phyloP scores from a whole-genome alignment of 31 red algal species.

The Bonnemaisonia californica region DNA sequence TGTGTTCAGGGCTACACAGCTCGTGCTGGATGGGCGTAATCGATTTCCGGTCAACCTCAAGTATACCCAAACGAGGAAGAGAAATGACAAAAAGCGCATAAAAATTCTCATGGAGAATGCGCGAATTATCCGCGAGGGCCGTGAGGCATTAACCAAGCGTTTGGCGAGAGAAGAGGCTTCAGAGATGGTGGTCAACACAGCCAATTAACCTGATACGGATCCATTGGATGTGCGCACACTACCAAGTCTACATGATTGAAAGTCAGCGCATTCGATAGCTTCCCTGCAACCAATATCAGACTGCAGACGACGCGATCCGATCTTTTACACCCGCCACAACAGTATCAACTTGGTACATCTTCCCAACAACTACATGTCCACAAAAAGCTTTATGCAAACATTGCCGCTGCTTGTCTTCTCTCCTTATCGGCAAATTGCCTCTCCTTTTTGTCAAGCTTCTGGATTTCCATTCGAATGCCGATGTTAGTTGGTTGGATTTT shows the following conservation, averaged over 20 bases:
- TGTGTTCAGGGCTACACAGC: conserved; percentile 48
- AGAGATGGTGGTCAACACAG: no score
- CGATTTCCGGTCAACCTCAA: conserved; percentile 66
- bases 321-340: no score
- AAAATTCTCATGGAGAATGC: conserved; percentile 75
- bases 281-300: no score
- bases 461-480: conserved; percentile 76
- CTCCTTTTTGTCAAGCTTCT: conserved; percentile 68
- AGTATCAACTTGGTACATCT: no score
- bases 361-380: no score
- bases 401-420: conserved; percentile 75
- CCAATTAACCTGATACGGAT: no score
- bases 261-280: no score
- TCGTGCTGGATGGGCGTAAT: conserved; percentile 71
- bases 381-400: conserved; percentile 85
- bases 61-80: conserved; percentile 53
- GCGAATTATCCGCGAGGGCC: conserved; percentile 67
- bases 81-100: conserved; percentile 56
- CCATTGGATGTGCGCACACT: no score
- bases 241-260: no score
- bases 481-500: conserved; percentile 69
- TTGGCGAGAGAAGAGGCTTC: conserved; percentile 37
- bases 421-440: conserved; percentile 75
- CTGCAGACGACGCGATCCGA: no score
- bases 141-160: conserved; percentile 38